These are phyloP conservation scores for Oryza punctata DNA, from an alignment of 176 grass and related monocot genomes.

Conservation along the genomic window DNA sequence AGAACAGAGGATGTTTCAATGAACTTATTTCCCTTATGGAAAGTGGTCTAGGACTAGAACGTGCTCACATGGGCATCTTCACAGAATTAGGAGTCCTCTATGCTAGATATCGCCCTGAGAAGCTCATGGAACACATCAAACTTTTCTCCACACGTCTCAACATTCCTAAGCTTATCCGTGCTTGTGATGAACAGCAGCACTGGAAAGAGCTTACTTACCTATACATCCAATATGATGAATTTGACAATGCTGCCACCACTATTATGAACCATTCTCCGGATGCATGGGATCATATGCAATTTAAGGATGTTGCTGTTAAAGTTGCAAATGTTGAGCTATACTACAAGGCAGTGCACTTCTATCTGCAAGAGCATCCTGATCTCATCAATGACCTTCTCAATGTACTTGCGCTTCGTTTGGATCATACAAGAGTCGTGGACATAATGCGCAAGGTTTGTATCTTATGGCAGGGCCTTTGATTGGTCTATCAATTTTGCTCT, in stretches of 20 bases:
- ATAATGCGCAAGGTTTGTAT: conserved; percentile 89
- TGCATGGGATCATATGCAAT: conserved; percentile 99
- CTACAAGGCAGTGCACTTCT: conserved; percentile 98
- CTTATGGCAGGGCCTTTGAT: neutral
- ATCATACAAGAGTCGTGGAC: conserved; percentile 94
- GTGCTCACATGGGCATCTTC: conserved; percentile 98
- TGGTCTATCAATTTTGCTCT: neutral
- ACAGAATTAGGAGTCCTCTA: conserved; percentile 93
- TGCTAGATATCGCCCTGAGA: conserved; percentile 91
- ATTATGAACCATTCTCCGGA: conserved; percentile 99
- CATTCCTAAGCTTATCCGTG: conserved; percentile 90
- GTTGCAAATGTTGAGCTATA: conserved; percentile 96
- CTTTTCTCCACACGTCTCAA: conserved; percentile 93
- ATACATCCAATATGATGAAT: conserved; percentile 92
- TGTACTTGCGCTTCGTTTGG: conserved; percentile 86
- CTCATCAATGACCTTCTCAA: conserved; percentile 96
- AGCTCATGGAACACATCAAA: conserved; percentile 99
- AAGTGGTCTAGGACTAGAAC: conserved; percentile 86
- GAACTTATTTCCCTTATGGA: conserved; percentile 99
- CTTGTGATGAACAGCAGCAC: conserved; percentile 97
- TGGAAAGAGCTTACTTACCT: conserved; percentile 97
- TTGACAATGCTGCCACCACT: conserved; percentile 97
- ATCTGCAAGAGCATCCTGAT: conserved; percentile 96
- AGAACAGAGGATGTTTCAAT: conserved; percentile 94
- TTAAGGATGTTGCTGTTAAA: conserved; percentile 92